Evolutionary conservation across 2,329 filamentous ascomycete species (phyloP).

Genomic region (Aspergillus fischeri): DNA sequence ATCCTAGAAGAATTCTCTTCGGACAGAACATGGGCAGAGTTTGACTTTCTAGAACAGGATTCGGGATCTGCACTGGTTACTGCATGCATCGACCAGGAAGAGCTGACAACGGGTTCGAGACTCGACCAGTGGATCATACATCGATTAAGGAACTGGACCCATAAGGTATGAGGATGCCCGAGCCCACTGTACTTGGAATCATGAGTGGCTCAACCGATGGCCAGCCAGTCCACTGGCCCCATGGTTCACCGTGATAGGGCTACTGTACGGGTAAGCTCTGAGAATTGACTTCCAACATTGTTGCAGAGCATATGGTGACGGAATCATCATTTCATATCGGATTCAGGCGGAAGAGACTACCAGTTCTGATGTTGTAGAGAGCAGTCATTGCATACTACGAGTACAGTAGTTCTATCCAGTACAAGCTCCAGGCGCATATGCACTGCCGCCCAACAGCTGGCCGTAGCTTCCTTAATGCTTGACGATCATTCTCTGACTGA

Average conservation of each 20-base stretch:
- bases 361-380: not conserved
- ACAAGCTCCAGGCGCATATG: not conserved
- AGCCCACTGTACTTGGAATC: not conserved
- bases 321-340: slow-evolving; percentile 17
- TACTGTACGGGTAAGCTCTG: not conserved
- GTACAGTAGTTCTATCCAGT: not conserved
- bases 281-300: slow-evolving; percentile 5
- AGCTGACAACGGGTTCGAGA: not conserved
- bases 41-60: not conserved
- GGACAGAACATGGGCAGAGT: not conserved
- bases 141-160: not conserved
- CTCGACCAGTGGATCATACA: not conserved
- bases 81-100: not conserved
- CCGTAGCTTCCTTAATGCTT: not conserved
- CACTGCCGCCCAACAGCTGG: not conserved
- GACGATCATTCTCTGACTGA: not conserved
- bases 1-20: not conserved
- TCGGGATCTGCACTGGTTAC: not conserved
- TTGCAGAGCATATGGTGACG: slow-evolving; percentile 11
- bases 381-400: not conserved
- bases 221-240: not conserved
- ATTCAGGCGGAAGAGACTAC: slow-evolving; percentile 10
- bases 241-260: not conserved
- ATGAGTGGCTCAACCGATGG: not conserved
- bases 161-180: not conserved